Conservation (phyloP, 805 yeast species). For the Lachancea dasiensis region DNA sequence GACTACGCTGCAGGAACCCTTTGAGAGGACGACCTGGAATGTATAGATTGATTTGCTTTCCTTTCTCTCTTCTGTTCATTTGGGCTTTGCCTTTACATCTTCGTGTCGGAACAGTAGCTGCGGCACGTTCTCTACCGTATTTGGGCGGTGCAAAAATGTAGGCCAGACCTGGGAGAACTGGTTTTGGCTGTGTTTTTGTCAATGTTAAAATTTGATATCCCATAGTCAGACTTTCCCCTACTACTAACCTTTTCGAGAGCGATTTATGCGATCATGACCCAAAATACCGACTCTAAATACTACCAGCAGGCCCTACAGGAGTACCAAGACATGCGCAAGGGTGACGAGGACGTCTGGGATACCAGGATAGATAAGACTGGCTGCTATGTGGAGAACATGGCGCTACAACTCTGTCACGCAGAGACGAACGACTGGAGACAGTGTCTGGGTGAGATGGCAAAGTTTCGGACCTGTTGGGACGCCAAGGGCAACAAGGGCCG, state of each 20-base stretch:
- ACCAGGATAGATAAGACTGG: slow-evolving; percentile 68
- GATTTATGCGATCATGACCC: not conserved
- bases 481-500: slow-evolving; percentile 49
- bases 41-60: too few relatives aligned
- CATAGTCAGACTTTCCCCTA: not conserved
- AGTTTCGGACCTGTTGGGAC: slow-evolving; percentile 61
- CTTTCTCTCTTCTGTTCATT: too few relatives aligned
- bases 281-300: slow-evolving; percentile 17
- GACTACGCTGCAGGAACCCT: too few relatives aligned
- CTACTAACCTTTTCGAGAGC: not conserved
- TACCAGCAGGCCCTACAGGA: slow-evolving; percentile 29
- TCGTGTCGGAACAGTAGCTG: too few relatives aligned
- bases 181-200: too few relatives aligned
- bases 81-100: too few relatives aligned
- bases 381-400: slow-evolving; percentile 63
- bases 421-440: slow-evolving; percentile 79
- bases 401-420: slow-evolving; percentile 69
- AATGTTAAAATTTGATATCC: too few relatives aligned
- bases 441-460: slow-evolving; percentile 60
- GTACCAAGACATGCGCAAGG: slow-evolving; percentile 34
- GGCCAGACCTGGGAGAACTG: too few relatives aligned
- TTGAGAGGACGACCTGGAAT: too few relatives aligned
- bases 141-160: too few relatives aligned
- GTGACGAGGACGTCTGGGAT: slow-evolving; percentile 74
- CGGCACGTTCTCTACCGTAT: too few relatives aligned